A percentile compares a stretch with the other conserved stretches of the same genome.
phyloP scores from a whole-genome alignment of 495 filamentous ascomycete genomes.

The Talaromyces borbonicus region DNA sequence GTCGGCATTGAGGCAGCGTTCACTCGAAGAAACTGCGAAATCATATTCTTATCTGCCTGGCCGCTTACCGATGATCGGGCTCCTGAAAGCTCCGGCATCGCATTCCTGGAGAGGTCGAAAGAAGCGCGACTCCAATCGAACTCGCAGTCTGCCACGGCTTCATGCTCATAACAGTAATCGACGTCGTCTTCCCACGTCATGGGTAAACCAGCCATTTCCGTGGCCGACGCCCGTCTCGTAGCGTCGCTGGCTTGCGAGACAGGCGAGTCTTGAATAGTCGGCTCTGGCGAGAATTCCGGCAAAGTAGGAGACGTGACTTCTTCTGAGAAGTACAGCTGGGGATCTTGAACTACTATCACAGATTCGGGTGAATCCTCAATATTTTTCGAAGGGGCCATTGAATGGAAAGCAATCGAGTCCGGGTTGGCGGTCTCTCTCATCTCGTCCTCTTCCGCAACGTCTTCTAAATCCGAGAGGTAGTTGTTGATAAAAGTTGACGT shows the following conservation, averaged over 20 bases:
- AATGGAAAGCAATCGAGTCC: background rate
- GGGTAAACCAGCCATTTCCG: constrained; percentile 27
- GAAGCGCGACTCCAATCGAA: constrained; percentile 69
- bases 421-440: constrained; percentile 19
- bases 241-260: constrained; percentile 6
- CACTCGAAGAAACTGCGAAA: background rate
- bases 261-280: constrained; percentile 8
- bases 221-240: constrained; percentile 5
- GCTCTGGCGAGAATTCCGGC: constrained; percentile 21
- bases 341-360: constrained; percentile 6
- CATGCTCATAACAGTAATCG: constrained; percentile 88
- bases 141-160: constrained; percentile 80
- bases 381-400: background rate
- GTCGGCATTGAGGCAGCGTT: constrained; percentile 17
- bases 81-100: background rate
- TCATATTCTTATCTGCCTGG: background rate
- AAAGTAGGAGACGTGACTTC: constrained; percentile 32
- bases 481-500: constrained; percentile 32
- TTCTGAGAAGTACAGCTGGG: constrained; percentile 21
- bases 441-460: constrained; percentile 64
- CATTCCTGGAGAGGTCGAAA: constrained; percentile 13
- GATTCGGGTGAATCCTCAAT: background rate
- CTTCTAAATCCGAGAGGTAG: constrained; percentile 41
- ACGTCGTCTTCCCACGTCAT: constrained; percentile 89
- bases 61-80: background rate